These are phyloP conservation scores for Prunus campanulata DNA, from an alignment of 306 rosid species.

Conservation along the genomic window DNA sequence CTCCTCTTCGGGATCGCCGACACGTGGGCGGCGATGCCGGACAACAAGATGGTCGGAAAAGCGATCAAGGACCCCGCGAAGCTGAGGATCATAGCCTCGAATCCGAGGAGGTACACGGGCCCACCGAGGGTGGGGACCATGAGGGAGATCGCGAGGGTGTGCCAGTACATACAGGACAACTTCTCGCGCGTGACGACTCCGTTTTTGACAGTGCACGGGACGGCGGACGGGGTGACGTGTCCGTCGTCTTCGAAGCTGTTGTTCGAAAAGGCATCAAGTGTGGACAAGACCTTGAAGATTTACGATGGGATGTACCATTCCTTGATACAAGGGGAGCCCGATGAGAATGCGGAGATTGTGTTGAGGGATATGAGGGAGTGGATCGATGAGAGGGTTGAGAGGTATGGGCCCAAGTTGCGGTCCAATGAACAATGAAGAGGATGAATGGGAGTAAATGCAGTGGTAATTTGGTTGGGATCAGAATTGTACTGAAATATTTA, in stretches of 20 bases:
- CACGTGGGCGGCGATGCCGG: constrained; percentile 97
- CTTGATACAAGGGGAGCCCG: constrained; percentile 81
- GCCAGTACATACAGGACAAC: constrained; percentile 76
- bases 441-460: no score
- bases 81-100: constrained; percentile 73
- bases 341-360: constrained; percentile 51
- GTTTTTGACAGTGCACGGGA: constrained; percentile 81
- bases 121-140: constrained; percentile 93
- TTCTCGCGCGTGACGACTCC: constrained; percentile 71
- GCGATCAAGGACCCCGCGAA: constrained; percentile 80
- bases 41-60: constrained; percentile 89
- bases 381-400: constrained; percentile 64
- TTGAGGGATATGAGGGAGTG: constrained; percentile 82
- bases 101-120: constrained; percentile 86
- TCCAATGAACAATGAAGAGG: not conserved
- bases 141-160: constrained; percentile 82
- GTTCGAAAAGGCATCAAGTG: constrained; percentile 70
- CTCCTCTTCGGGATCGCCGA: constrained; percentile 80
- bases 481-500: no score
- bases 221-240: constrained; percentile 78
- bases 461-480: no score
- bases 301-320: constrained; percentile 97
- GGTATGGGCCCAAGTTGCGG: constrained; percentile 35
- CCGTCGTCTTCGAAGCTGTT: constrained; percentile 73
- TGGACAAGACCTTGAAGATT: constrained; percentile 80